phyloP scores from a whole-genome alignment of 208 protist species.

The Angomonas ambiguus region DNA sequence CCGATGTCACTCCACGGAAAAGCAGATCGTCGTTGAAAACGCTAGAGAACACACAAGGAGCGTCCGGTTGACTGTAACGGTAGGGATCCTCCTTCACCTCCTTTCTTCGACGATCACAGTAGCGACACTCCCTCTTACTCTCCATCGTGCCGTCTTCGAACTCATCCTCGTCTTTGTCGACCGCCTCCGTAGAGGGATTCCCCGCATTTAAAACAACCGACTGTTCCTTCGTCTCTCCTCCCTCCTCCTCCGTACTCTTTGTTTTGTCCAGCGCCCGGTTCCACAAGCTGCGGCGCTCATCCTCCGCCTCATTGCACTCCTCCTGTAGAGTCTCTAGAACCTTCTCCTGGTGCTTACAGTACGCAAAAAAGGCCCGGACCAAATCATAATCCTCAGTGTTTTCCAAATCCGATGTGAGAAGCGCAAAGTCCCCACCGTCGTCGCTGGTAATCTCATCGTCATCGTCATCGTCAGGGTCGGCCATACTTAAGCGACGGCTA shows the following conservation, averaged over 20 bases:
- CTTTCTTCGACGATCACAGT: slow-evolving; percentile 1
- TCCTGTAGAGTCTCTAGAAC: slow-evolving; percentile 14
- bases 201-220: not conserved
- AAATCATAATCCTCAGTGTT: slow-evolving; percentile 24
- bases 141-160: slow-evolving; percentile 49
- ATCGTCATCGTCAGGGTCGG: not conserved
- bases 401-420: slow-evolving; percentile 16
- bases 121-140: slow-evolving; percentile 22
- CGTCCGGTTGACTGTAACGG: slow-evolving; percentile 20
- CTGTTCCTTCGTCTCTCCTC: not conserved
- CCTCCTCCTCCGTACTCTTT: not conserved
- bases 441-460: slow-evolving; percentile 34
- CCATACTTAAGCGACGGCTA: not conserved
- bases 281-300: slow-evolving; percentile 22
- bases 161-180: slow-evolving; percentile 39
- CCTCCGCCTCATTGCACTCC: slow-evolving; percentile 24
- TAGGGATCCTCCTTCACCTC: slow-evolving; percentile 1
- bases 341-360: slow-evolving; percentile 29
- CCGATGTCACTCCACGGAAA: slow-evolving; percentile 30
- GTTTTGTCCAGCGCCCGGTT: slow-evolving; percentile 3
- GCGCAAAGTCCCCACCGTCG: slow-evolving; percentile 34
- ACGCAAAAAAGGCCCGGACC: slow-evolving; percentile 25
- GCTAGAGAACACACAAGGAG: slow-evolving; percentile 15
- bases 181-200: not conserved
- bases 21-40: slow-evolving; percentile 38